Evolutionary conservation across 2,329 filamentous ascomycete species (phyloP).

Genomic region (Colletotrichum sp.): DNA sequence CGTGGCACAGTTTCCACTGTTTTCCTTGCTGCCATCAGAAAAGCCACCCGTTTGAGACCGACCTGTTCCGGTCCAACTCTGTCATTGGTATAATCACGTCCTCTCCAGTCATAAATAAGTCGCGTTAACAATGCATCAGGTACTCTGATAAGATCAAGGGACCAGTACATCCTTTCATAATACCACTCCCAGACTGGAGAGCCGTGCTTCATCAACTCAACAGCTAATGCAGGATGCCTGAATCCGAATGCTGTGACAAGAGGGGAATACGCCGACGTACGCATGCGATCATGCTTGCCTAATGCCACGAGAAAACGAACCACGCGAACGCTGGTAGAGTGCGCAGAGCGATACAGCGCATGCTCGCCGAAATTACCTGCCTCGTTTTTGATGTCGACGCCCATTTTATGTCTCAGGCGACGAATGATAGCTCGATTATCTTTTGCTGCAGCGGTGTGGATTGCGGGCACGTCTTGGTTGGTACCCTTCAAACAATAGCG

Average conservation of each 20-base stretch:
- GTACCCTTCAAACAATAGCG: background rate
- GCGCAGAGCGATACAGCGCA: background rate
- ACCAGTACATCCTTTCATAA: background rate
- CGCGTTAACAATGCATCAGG: background rate
- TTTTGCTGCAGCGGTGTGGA: background rate
- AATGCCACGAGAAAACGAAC: background rate
- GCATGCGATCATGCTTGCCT: background rate
- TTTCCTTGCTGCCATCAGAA: background rate
- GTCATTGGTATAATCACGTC: background rate
- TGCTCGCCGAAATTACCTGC: background rate
- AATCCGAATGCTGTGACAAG: background rate
- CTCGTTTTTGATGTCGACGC: background rate
- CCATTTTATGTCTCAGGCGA: background rate
- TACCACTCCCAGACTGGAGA: background rate
- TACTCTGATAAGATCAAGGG: background rate
- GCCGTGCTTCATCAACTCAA: background rate
- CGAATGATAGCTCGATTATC: background rate
- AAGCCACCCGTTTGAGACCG: background rate
- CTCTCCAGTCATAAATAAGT: background rate
- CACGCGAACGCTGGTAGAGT: background rate
- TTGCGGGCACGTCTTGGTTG: background rate
- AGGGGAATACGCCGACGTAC: background rate
- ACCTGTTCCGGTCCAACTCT: background rate
- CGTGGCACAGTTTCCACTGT: background rate
- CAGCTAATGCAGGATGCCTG: background rate